phyloP scores from a whole-genome alignment of 2,329 filamentous ascomycete genomes.

The Chaetomium globosum region DNA sequence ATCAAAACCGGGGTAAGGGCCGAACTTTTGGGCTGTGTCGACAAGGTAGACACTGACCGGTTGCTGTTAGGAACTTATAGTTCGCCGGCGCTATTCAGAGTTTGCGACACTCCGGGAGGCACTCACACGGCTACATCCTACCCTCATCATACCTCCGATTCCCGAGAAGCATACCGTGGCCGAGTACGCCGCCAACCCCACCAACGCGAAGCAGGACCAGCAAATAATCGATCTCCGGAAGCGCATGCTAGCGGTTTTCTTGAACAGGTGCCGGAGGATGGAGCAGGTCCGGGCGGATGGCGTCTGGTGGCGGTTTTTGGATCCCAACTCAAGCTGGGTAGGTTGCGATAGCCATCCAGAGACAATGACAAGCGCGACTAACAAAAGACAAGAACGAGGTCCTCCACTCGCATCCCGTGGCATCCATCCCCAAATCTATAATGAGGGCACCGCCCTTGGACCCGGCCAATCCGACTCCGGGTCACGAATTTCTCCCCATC shows the following conservation, averaged over 20 bases:
- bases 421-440: constrained; percentile 90
- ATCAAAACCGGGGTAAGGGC: constrained; percentile 83
- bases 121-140: constrained; percentile 88
- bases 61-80: constrained; percentile 79
- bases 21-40: constrained; percentile 3
- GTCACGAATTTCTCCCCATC: constrained; percentile 84
- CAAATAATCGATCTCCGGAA: constrained; percentile 96
- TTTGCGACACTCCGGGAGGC: constrained; percentile 90
- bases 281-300: constrained; percentile 88
- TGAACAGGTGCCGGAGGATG: constrained; percentile 93
- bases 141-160: constrained; percentile 92
- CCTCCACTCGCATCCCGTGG: constrained; percentile 85
- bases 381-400: constrained; percentile 75
- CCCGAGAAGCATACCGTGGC: constrained; percentile 99
- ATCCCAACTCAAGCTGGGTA: constrained; percentile 99
- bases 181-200: constrained; percentile 96
- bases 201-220: constrained; percentile 95
- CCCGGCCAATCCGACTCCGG: constrained; percentile 85
- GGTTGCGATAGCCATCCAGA: constrained; percentile 25
- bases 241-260: constrained; percentile 92
- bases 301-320: constrained; percentile 96
- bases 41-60: constrained; percentile 17
- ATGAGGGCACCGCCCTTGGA: constrained; percentile 94
- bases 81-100: constrained; percentile 92
- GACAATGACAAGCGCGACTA: constrained; percentile 31